These are phyloP conservation scores for Rutstroemia sydowiana DNA, from an alignment of 2,329 filamentous ascomycete genomes.

Conservation along the genomic window DNA sequence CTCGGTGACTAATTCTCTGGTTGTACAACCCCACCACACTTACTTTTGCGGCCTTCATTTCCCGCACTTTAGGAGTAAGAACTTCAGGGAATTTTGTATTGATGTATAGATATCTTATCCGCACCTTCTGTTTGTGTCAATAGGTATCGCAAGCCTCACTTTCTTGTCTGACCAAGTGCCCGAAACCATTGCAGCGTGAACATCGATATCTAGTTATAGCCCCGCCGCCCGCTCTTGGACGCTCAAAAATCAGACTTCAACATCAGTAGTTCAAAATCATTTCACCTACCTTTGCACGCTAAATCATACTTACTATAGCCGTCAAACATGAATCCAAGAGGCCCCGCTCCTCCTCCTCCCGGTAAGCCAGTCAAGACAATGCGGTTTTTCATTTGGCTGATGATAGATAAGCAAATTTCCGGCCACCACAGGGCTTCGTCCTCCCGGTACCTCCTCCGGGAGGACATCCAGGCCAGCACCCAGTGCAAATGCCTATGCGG, in stretches of 20 bases:
- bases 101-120: neutral
- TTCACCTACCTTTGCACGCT: too few species aligned
- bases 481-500: slow-evolving; percentile 6
- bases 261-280: too few species aligned
- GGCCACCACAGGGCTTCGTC: neutral
- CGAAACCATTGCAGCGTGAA: neutral
- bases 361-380: neutral
- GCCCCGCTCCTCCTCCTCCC: neutral
- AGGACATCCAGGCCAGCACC: neutral
- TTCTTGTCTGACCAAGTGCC: neutral
- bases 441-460: neutral
- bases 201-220: neutral
- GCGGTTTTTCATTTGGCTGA: neutral
- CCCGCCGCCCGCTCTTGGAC: neutral
- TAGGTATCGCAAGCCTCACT: neutral
- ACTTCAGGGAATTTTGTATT: neutral
- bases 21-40: slow-evolving; percentile 1
- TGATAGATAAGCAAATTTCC: neutral
- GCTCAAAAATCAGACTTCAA: too few species aligned
- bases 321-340: neutral
- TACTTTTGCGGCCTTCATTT: neutral
- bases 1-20: neutral
- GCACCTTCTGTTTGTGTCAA: neutral
- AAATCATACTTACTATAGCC: neutral
- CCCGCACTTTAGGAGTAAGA: neutral